A percentile compares a stretch with the other conserved stretches of the same genome.
Conservation (phyloP, 768 basidiomycete species). For the Leccinellum luteum region DNA sequence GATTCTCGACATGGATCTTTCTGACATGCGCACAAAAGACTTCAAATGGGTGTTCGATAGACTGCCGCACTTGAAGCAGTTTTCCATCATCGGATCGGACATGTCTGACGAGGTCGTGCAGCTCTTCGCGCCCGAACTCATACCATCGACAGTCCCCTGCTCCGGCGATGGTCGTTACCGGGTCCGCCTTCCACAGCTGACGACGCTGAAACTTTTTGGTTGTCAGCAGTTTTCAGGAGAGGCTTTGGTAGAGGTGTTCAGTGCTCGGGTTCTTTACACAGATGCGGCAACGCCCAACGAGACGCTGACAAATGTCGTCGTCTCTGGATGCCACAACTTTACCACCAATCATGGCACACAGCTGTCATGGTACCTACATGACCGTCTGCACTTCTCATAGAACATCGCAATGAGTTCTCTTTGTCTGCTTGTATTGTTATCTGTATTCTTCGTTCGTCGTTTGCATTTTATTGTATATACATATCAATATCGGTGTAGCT, state of each 20-base stretch:
- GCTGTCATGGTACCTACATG: slow-evolving; percentile 25
- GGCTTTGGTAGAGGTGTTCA: slow-evolving; percentile 52
- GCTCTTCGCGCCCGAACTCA: slow-evolving; percentile 47
- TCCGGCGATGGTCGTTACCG: slow-evolving; percentile 20
- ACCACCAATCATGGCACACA: slow-evolving; percentile 18
- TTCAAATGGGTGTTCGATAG: slow-evolving; percentile 66
- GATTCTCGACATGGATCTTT: slow-evolving; percentile 74
- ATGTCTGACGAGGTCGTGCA: slow-evolving; percentile 73
- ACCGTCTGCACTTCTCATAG: slow-evolving; percentile 30
- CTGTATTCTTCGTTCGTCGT: background rate
- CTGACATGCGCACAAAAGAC: slow-evolving; percentile 83
- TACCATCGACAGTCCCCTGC: slow-evolving; percentile 5
- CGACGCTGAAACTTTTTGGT: slow-evolving; percentile 50
- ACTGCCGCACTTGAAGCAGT: slow-evolving; percentile 52
- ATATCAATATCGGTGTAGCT: background rate
- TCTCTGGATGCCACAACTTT: slow-evolving; percentile 24
- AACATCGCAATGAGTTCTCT: background rate
- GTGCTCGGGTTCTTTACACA: slow-evolving; percentile 43
- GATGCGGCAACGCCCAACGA: slow-evolving; percentile 30
- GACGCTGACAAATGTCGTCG: slow-evolving; percentile 25
- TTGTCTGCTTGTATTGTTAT: slow-evolving; percentile 9
- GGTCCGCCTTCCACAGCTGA: slow-evolving; percentile 55
- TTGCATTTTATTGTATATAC: background rate
- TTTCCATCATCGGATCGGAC: slow-evolving; percentile 76
- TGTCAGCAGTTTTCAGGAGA: slow-evolving; percentile 64